Conservation (phyloP, 495 filamentous ascomycete genomes). For the Aspergillus affinis region DNA sequence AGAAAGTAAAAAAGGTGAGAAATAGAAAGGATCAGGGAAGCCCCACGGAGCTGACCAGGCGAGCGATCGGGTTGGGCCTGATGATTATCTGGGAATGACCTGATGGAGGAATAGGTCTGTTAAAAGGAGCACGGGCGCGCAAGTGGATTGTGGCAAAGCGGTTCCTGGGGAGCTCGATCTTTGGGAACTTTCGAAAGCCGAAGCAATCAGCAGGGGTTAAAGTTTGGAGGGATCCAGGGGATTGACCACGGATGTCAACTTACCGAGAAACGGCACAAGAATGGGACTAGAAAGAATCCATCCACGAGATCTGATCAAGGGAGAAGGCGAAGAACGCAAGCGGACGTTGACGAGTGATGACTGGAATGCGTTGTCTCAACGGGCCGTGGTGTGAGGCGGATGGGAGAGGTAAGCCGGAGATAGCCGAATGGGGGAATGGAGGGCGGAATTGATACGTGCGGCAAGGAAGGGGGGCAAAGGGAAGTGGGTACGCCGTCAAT, state of each 20-base stretch:
- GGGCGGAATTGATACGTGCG: constrained; percentile 33
- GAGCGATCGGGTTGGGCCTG: background rate
- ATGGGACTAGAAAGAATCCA: constrained; percentile 1
- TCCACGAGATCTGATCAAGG: constrained; percentile 11
- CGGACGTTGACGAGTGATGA: constrained; percentile 6
- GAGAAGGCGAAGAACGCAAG: constrained; percentile 9
- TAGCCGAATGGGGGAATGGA: constrained; percentile 32
- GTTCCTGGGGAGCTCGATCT: constrained; percentile 22
- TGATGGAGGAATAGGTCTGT: background rate
- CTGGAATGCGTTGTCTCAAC: background rate
- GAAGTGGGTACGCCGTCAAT: constrained; percentile 7
- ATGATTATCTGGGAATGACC: background rate
- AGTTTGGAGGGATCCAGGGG: constrained; percentile 14
- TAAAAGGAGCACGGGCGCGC: background rate
- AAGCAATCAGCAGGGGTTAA: constrained; percentile 24
- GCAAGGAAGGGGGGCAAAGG: constrained; percentile 5
- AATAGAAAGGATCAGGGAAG: background rate
- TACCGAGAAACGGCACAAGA: constrained; percentile 6
- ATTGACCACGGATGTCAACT: constrained; percentile 9
- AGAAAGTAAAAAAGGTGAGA: background rate
- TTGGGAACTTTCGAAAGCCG: constrained; percentile 8
- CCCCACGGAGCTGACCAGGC: background rate
- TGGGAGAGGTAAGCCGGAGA: constrained; percentile 32
- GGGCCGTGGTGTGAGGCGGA: background rate
- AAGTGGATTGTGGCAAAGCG: constrained; percentile 22